Percentiles rank a stretch among this genome's conserved stretches.
Conservation (phyloP, 768 basidiomycete species). For the Lyophyllum atratum region DNA sequence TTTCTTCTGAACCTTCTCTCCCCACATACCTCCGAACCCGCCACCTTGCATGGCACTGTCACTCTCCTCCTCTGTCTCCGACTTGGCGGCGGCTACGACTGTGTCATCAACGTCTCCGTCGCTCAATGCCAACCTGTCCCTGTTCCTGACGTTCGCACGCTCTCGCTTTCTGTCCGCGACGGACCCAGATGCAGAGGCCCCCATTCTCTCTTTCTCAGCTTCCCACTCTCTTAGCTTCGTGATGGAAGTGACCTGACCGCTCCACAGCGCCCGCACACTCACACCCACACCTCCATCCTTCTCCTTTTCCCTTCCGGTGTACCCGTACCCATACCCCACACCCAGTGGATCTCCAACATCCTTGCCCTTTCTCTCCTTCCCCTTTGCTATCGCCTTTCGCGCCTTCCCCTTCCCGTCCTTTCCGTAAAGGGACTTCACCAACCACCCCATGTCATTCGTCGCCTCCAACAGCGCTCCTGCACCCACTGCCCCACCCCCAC, state of each 20-base stretch:
- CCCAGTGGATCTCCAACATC: constrained; percentile 19
- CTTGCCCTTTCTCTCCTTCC: constrained; percentile 26
- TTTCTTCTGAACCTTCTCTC: constrained; percentile 43
- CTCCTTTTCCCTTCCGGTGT: constrained; percentile 21
- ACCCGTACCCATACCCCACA: constrained; percentile 11
- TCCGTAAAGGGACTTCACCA: constrained; percentile 47
- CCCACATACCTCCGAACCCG: constrained; percentile 40
- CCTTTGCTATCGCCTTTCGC: constrained; percentile 20
- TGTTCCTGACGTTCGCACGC: constrained; percentile 16
- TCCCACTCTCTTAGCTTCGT: constrained; percentile 42
- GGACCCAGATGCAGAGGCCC: background rate
- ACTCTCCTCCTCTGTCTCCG: constrained; percentile 50
- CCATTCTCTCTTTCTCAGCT: constrained; percentile 20
- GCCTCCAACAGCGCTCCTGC: constrained; percentile 45
- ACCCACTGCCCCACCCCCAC: constrained; percentile 22
- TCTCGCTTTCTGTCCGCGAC: constrained; percentile 14
- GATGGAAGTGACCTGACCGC: constrained; percentile 39
- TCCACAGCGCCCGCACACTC: constrained; percentile 46
- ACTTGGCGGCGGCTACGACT: constrained; percentile 17
- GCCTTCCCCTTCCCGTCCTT: constrained; percentile 28
- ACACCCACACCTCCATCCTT: constrained; percentile 36
- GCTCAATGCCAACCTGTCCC: constrained; percentile 30
- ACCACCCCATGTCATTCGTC: constrained; percentile 52
- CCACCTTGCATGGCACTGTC: constrained; percentile 26
- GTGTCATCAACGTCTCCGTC: constrained; percentile 42